Evolutionary conservation across 2,329 filamentous ascomycete species (phyloP), one percentile per base, ranked within the genome.

Genomic region (Didymosphaeria variabile): DNA sequence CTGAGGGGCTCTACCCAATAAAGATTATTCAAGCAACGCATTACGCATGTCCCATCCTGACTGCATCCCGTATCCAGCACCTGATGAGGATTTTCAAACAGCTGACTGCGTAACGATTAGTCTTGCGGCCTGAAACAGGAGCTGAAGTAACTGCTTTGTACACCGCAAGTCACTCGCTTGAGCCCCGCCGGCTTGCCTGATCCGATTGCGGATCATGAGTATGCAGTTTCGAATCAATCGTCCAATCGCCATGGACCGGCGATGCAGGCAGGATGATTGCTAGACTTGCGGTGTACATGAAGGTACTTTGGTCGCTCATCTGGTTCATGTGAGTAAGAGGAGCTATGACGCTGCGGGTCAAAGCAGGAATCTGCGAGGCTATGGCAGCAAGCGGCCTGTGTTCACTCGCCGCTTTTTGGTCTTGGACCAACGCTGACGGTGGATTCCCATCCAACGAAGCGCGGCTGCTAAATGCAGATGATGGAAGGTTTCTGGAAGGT

Each of bases 51-150:
- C 51, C 45, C 19, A 60, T 64, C 61, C 63, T 62, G 49, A 58
- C 61, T 66, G 72, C 73, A 76, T 72, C 60, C 63, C 49, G 63
- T 65, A 62, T 63, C 58, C 67, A 72, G 66, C 73, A 76, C 70
- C 73, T 76, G 74, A 76, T 68, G 63, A 55, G 47, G 54, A 46
- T 57, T 13, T 13, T 42, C 34, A 45, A 42, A 50, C 32, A 26
- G 36, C 46, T 60, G 55, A 60, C 64, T 57, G 61, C 65, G 64
- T 67, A 62, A 64, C 59, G 65, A 62, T 50, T 56, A 54, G 54
- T 61, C 49, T 57, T 10, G 21, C 60, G 61, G 61, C 60, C 64
- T 44, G 60, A 58, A 62, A 60, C 40, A 58, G 47, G 44, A 58
- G 47, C 50, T 55, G 54, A 55, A 59, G 34, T 59, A 34, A 40